Evolutionary conservation across 192 early-diverging fungal genomes (phyloP).

Genomic region (Rhizophagus sp.): DNA sequence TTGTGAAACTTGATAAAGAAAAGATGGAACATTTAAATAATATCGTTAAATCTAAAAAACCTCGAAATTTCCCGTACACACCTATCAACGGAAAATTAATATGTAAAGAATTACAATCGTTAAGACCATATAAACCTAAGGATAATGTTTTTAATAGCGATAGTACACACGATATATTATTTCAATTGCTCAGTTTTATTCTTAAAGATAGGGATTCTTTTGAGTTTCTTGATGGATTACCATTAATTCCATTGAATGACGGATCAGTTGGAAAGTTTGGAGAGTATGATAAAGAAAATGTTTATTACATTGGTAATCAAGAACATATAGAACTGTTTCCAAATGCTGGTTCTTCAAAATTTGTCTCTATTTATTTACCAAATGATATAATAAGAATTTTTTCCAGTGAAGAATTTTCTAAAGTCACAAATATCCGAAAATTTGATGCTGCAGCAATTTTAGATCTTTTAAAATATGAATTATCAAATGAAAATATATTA

Average conservation of each 20-base stretch:
- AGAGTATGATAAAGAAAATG: neutral
- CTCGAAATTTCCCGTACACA: too few relatives aligned
- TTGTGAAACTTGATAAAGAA: neutral
- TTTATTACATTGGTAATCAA: neutral
- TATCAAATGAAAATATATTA: neutral
- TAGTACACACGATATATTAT: neutral
- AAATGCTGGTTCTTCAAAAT: neutral
- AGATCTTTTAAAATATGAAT: neutral
- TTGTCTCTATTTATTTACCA: neutral
- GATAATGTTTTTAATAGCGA: too few relatives aligned
- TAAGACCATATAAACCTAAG: too few relatives aligned
- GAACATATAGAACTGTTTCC: neutral
- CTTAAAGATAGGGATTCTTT: neutral
- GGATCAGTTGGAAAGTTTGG: neutral
- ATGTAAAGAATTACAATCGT: neutral
- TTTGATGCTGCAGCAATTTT: neutral
- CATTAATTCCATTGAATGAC: neutral
- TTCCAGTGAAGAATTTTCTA: neutral
- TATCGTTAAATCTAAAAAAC: too few relatives aligned
- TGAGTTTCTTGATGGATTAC: neutral
- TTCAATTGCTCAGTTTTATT: neutral
- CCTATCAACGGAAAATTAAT: neutral
- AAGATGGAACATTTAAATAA: too few relatives aligned
- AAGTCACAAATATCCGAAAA: neutral
- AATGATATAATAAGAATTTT: neutral